Conservation (phyloP, 2,329 filamentous ascomycete species). For the Cytospora piceae region DNA sequence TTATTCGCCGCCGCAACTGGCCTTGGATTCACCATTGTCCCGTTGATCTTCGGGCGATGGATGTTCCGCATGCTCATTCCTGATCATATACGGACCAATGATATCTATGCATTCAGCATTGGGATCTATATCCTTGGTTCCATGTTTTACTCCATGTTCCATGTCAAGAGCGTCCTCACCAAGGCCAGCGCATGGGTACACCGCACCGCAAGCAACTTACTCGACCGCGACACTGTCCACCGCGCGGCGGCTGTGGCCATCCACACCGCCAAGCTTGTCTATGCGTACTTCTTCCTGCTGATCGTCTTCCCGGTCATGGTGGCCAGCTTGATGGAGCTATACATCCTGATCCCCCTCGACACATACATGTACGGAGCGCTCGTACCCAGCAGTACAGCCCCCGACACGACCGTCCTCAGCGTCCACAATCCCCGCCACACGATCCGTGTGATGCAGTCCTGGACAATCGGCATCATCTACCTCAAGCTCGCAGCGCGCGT, state of each 20-base stretch:
- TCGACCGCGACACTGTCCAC: conserved; percentile 39
- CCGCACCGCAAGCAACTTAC: conserved; percentile 34
- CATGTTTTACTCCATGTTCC: conserved; percentile 63
- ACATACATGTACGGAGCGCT: conserved; percentile 65
- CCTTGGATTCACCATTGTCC: conserved; percentile 81
- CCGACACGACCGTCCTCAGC: conserved; percentile 34
- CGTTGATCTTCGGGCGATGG: conserved; percentile 80
- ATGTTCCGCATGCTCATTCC: conserved; percentile 78
- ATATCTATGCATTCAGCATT: conserved; percentile 94
- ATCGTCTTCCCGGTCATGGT: conserved; percentile 82
- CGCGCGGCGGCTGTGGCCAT: conserved; percentile 37
- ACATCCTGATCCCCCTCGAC: conserved; percentile 83
- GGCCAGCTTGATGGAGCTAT: conserved; percentile 82
- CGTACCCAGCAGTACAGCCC: conserved; percentile 31
- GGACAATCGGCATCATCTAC: conserved; percentile 91
- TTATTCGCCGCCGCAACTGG: conserved; percentile 88
- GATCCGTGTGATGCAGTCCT: conserved; percentile 87
- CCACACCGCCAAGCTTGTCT: conserved; percentile 58
- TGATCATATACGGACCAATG: conserved; percentile 76
- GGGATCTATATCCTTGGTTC: conserved; percentile 82
- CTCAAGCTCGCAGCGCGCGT: conserved; percentile 77
- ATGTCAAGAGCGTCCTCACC: conserved; percentile 47
- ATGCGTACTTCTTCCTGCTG: conserved; percentile 75
- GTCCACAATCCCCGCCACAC: conserved; percentile 59
- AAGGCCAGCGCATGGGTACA: conserved; percentile 40